Evolutionary conservation across 495 filamentous ascomycete genomes (phyloP).

Genomic region (Daldinia caldariorum): DNA sequence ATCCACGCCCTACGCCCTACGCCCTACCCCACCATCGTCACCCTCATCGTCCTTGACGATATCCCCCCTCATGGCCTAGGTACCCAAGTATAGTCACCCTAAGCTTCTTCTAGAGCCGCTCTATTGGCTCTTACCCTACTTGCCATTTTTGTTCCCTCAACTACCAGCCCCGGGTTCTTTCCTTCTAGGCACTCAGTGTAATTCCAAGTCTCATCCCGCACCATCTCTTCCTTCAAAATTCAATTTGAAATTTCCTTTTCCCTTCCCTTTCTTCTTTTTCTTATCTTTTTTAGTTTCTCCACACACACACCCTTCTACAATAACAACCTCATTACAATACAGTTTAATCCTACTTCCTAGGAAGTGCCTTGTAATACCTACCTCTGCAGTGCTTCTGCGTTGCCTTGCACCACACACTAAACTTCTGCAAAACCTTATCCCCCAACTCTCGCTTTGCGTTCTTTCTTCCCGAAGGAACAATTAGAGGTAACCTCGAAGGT

Average conservation of each 20-base stretch:
- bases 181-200: background rate
- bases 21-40: background rate
- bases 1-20: background rate
- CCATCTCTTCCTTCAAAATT: conserved; percentile 4
- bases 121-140: background rate
- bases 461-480: background rate
- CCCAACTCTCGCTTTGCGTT: background rate
- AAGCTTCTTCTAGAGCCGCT: background rate
- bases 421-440: background rate
- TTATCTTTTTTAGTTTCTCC: conserved; percentile 2
- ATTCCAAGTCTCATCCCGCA: conserved; percentile 5
- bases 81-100: background rate
- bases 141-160: background rate
- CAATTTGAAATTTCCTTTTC: background rate
- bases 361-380: background rate
- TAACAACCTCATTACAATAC: background rate
- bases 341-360: conserved; percentile 8
- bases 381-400: background rate
- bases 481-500: background rate
- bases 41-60: background rate
- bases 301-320: no score
- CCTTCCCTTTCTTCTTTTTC: background rate
- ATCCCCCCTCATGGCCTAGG: background rate
- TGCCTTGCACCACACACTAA: background rate
- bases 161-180: conserved; percentile 1